Evolutionary conservation across 352 stramenopile genomes (phyloP).

Genomic region (Pilasporangium apinafurcum): DNA sequence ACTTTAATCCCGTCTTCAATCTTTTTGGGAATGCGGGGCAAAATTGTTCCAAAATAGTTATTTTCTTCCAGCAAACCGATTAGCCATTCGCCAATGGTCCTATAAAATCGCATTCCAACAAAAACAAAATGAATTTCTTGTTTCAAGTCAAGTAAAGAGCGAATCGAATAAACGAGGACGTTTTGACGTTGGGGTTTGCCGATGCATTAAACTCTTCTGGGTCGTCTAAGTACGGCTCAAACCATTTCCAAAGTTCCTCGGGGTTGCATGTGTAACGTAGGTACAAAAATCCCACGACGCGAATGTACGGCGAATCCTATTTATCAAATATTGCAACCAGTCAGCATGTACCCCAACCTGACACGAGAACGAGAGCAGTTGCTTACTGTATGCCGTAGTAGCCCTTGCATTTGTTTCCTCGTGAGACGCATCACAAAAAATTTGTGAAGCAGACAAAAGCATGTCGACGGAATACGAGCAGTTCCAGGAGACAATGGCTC

Average conservation of each 20-base stretch:
- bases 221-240: slow-evolving; percentile 95
- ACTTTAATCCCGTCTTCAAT: slow-evolving; percentile 97
- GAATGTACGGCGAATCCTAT: slow-evolving; percentile 95
- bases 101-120: slow-evolving; percentile 26
- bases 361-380: slow-evolving; percentile 2
- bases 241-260: slow-evolving; percentile 92
- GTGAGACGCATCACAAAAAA: slow-evolving; percentile 96
- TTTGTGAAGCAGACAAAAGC: slow-evolving; percentile 97
- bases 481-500: slow-evolving; percentile 92
- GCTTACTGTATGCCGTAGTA: slow-evolving; percentile 86
- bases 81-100: slow-evolving; percentile 92
- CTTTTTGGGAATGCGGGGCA: slow-evolving; percentile 94
- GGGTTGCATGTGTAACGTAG: slow-evolving; percentile 94
- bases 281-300: slow-evolving; percentile 96
- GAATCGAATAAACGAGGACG: slow-evolving; percentile 30
- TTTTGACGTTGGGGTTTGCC: slow-evolving; percentile 73
- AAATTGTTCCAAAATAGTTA: slow-evolving; percentile 96
- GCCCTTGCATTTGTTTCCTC: slow-evolving; percentile 93
- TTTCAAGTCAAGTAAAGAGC: too few species aligned
- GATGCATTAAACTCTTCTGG: slow-evolving; percentile 89
- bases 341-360: background rate
- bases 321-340: background rate
- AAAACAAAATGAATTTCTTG: too few species aligned
- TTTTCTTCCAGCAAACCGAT: slow-evolving; percentile 88
- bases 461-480: slow-evolving; percentile 88